Base-by-base conservation (phyloP, 495 filamentous ascomycete genomes). In the Jackrogersella minutella region DNA sequence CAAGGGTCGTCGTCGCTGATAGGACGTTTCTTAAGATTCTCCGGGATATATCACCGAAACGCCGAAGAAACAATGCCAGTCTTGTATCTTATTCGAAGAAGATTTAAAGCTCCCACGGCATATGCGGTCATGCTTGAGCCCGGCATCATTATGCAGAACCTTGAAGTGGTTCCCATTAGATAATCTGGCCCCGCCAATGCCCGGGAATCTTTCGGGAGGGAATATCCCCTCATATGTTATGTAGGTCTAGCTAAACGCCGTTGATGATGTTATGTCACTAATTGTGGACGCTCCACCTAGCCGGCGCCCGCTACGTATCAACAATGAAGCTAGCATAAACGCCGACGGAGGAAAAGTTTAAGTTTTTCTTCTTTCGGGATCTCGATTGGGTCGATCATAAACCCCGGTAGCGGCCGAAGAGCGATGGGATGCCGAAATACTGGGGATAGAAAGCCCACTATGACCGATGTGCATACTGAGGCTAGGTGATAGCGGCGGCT, bases 41-140 rank as follows among this genome's bases (percentile, higher is more conserved):
- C 41, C 28, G 50, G 33, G 43, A 21, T n/a, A 22, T 63, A 61
- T 37, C 31, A 28, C 33, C 24, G 17, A 61, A 61, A 40, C 41
- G 57, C 57, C 64, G 64, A 66, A 57, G n/a, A n/a, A 55, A 31
- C 14, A 22, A 58, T 7, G 16, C 19, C 40, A 46, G 9, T 41
- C 17, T 28, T 21, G 13, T 14, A 3, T 47, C 39, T 22, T 10
- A 14, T 44, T 28, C 17, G 3, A 58, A n/a, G 26, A 31, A 5
- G 1, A 36, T 31, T 17, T 49, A 31, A 7, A 30, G 10, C 19
- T 16, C 49, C 13, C 41, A 17, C 50, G 44, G 31, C 22, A 41
- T 53, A 58, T 63, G 58, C 54, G 47, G 65, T 68, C 47, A 68
- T 49, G 21, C 41, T 62, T 68, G 58, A 63, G 52, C 37, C 52